Conservation (phyloP, 2,329 filamentous ascomycete genomes). For the Colletotrichum sublineola region DNA sequence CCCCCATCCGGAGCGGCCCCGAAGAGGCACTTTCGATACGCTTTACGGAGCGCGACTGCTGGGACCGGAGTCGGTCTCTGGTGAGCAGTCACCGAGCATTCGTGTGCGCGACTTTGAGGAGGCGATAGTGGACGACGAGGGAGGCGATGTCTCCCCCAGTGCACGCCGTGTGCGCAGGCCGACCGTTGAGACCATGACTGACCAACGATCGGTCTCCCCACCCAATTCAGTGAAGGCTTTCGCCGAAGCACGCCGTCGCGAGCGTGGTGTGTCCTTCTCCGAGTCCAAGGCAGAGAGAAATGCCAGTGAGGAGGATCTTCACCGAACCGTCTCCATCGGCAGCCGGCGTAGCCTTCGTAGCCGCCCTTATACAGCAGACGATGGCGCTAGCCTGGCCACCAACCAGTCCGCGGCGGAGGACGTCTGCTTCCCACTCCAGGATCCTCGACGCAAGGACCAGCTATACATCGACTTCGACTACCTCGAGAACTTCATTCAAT, state of each 20-base stretch:
- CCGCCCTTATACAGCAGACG: conserved; percentile 71
- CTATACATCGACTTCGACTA: conserved; percentile 93
- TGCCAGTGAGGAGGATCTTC: conserved; percentile 67
- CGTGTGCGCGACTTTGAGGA: conserved; percentile 86
- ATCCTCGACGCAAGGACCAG: conserved; percentile 76
- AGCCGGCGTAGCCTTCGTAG: conserved; percentile 73
- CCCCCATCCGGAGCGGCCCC: conserved; percentile 70
- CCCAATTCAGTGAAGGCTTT: conserved; percentile 99
- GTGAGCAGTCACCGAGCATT: conserved; percentile 54
- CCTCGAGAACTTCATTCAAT: conserved; percentile 88
- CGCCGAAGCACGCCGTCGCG: conserved; percentile 87
- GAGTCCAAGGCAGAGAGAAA: conserved; percentile 56
- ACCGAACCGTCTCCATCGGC: conserved; percentile 78
- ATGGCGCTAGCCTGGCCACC: conserved; percentile 71
- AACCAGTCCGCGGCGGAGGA: conserved; percentile 85
- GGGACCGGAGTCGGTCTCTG: conserved; percentile 49
- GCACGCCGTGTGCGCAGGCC: conserved; percentile 64
- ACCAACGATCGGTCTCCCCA: conserved; percentile 81
- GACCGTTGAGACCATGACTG: conserved; percentile 67
- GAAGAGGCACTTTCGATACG: conserved; percentile 81
- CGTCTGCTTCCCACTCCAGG: conserved; percentile 87
- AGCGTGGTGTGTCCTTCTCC: conserved; percentile 75
- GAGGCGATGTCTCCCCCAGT: conserved; percentile 59
- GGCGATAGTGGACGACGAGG: conserved; percentile 83
- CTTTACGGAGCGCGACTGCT: conserved; percentile 68